Conservation (phyloP, 2,329 filamentous ascomycete species). For the Polytolypa hystricis region DNA sequence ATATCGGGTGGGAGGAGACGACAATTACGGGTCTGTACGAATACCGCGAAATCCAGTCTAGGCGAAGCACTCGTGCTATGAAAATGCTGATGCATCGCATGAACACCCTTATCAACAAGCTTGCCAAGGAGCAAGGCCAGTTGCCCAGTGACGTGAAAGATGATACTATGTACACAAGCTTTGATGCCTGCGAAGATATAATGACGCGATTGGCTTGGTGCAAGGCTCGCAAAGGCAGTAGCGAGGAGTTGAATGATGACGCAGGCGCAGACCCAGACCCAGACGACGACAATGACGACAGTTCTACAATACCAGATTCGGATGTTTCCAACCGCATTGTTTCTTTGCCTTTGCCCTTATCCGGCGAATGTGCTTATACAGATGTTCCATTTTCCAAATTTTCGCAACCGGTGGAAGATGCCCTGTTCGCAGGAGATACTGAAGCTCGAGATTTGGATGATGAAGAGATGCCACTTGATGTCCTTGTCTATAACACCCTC, state of each 20-base stretch:
- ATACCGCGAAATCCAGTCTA: slow-evolving; percentile 66
- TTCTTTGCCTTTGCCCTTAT: slow-evolving; percentile 35
- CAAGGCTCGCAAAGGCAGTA: slow-evolving; percentile 21
- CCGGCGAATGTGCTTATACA: slow-evolving; percentile 34
- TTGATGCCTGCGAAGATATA: slow-evolving; percentile 75
- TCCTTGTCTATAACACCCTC: slow-evolving; percentile 65
- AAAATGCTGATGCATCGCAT: slow-evolving; percentile 60
- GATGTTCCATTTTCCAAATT: slow-evolving; percentile 59
- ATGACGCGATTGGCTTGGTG: slow-evolving; percentile 71
- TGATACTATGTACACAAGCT: slow-evolving; percentile 39
- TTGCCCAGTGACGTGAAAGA: slow-evolving; percentile 15
- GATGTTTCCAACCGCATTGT: slow-evolving; percentile 30
- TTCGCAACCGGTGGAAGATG: slow-evolving; percentile 61
- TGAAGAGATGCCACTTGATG: slow-evolving; percentile 67
- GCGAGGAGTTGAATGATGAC: too few relatives aligned
- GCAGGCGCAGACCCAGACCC: slow-evolving; percentile 18
- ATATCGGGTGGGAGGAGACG: slow-evolving; percentile 89
- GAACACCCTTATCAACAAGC: slow-evolving; percentile 33
- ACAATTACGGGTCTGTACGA: slow-evolving; percentile 79
- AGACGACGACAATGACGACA: slow-evolving; percentile 12
- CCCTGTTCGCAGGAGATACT: slow-evolving; percentile 54
- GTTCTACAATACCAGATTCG: slow-evolving; percentile 14
- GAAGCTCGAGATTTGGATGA: slow-evolving; percentile 61
- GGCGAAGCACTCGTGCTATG: slow-evolving; percentile 62
- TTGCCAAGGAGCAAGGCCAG: slow-evolving; percentile 14